phyloP scores from a whole-genome alignment of 2,329 filamentous ascomycete species.

The Fusarium gaditjirri region DNA sequence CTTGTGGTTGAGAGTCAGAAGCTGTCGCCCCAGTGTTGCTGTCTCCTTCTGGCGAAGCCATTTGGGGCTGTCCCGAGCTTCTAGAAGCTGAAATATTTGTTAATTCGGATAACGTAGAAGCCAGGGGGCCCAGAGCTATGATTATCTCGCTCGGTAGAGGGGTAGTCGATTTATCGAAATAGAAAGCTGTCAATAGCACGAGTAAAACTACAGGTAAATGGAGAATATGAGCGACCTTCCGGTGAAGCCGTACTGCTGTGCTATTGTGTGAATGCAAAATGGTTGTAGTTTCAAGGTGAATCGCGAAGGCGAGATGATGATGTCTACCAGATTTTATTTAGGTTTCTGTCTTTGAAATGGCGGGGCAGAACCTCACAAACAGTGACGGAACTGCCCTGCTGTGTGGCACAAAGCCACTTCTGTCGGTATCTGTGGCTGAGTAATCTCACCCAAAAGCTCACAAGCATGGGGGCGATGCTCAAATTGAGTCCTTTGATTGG shows the following conservation, averaged over 20 bases:
- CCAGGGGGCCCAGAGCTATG: neutral
- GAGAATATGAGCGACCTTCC: neutral
- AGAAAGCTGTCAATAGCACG: neutral
- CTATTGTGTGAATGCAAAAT: neutral
- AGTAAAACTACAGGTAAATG: neutral
- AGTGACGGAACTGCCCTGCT: slow-evolving; percentile 24
- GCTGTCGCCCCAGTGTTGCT: slow-evolving; percentile 20
- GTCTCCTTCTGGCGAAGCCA: slow-evolving; percentile 36
- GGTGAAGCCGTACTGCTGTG: neutral
- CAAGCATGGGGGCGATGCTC: neutral
- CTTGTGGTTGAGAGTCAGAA: slow-evolving; percentile 37
- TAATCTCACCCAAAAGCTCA: slow-evolving; percentile 24
- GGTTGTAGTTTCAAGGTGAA: neutral
- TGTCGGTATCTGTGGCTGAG: slow-evolving; percentile 24
- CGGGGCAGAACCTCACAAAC: slow-evolving; percentile 37
- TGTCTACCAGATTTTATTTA: slow-evolving; percentile 44
- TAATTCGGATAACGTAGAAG: slow-evolving; percentile 2
- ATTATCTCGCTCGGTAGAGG: slow-evolving; percentile 24
- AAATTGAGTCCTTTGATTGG: slow-evolving; percentile 26
- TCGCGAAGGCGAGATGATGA: slow-evolving; percentile 24
- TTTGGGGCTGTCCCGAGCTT: slow-evolving; percentile 5
- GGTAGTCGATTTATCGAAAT: slow-evolving; percentile 3
- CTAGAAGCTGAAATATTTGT: neutral
- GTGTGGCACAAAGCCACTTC: slow-evolving; percentile 17
- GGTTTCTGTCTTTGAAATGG: slow-evolving; percentile 27